Base-by-base conservation (phyloP, 352 stramenopile species). In the Globisporangium lucens region DNA sequence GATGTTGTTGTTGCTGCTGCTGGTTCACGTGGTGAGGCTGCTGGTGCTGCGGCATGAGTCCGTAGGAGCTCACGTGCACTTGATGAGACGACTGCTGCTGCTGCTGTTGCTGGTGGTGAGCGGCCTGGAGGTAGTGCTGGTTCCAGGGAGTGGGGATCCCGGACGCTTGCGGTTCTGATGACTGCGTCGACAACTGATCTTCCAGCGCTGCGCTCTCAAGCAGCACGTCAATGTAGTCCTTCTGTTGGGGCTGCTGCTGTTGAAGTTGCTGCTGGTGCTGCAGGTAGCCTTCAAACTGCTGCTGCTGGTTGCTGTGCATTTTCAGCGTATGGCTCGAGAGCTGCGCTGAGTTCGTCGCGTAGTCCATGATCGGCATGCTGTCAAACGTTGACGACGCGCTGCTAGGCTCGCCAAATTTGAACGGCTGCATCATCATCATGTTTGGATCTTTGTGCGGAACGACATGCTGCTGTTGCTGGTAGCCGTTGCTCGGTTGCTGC, bases 171-270 rank as follows among this genome's bases (percentile, higher is more conserved):
- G 70, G 63, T 51, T 73, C 68, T 3, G 74, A 75, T 5, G 63
- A 71, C 67, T 82, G 76, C 15, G 68, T 55, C 7, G 76, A 57
- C 13, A 89, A 35, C 59, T 77, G 75, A 3, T 89, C 81, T 24
- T 89, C 79, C 47, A 89, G 43, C 10, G 68, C 79, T 0, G 79
- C 79, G 36, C 77, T 88, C 68, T 89, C 81, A 3, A 89, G 65
- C 20, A 89, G 58, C 24, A 88, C 77, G 62, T 89, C 81, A 12
- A 89, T 81, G 46, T 84, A 89, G 49, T 89, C 79, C 53, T 76
- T 76, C 5, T 70, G 65, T 36, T 65, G 75, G 46, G 75, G 59
- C 62, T 77, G 69, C 6, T 69, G 53, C 29, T 69, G 43, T 12
- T 67, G 49, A 6, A 43, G 35, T 1, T 63, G 53, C 24, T 63